These are phyloP conservation scores for Gentiana straminea DNA, from an alignment of 257 asterid species.

Conservation along the genomic window DNA sequence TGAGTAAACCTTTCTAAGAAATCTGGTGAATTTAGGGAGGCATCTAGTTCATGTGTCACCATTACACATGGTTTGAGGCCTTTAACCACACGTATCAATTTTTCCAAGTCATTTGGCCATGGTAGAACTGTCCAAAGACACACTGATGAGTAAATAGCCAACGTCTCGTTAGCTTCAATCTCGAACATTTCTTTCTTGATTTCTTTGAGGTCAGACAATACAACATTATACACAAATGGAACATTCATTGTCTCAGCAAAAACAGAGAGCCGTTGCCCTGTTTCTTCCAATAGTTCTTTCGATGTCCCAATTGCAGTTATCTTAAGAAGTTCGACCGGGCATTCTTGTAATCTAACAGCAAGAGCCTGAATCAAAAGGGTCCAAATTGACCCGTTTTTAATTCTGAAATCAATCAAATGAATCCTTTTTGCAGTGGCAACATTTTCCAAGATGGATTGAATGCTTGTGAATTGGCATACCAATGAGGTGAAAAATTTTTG, in stretches of 20 bases:
- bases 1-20: conserved; percentile 43
- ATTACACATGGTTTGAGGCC: conserved; percentile 23
- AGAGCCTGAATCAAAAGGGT: conserved; percentile 20
- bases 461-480: too few relatives aligned
- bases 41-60: conserved; percentile 38
- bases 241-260: conserved; percentile 7
- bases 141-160: conserved; percentile 28
- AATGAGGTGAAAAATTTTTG: neutral
- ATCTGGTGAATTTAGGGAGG: conserved; percentile 22
- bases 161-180: conserved; percentile 21
- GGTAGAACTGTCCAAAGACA: conserved; percentile 25
- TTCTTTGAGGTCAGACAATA: too few relatives aligned
- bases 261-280: too few relatives aligned
- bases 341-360: conserved; percentile 4
- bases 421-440: conserved; percentile 9
- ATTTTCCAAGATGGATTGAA: conserved; percentile 5
- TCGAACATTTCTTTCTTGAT: conserved; percentile 10
- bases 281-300: too few relatives aligned
- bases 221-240: neutral
- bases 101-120: conserved; percentile 20
- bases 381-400: conserved; percentile 1
- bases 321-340: too few relatives aligned
- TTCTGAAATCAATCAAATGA: too few relatives aligned
- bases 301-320: too few relatives aligned
- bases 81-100: conserved; percentile 24